Evolutionary conservation across 306 rosid genomes (phyloP).

Genomic region (Vicia faba): DNA sequence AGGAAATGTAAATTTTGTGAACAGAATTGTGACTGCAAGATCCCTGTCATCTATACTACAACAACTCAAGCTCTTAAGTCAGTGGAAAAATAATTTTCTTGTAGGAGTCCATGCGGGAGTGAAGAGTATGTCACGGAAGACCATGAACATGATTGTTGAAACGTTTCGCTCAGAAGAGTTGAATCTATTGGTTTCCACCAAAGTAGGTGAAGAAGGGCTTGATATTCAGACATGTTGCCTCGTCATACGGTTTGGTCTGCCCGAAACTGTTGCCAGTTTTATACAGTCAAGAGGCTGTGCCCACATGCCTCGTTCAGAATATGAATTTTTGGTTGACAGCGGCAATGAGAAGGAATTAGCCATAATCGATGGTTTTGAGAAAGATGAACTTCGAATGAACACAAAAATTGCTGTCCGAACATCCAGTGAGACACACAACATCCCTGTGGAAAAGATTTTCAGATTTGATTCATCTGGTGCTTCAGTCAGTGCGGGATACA

Average conservation of each 20-base stretch:
- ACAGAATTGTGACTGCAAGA: conserved; percentile 84
- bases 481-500: conserved; percentile 65
- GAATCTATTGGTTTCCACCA: no score
- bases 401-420: conserved; percentile 62
- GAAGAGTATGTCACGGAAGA: no score
- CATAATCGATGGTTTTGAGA: conserved; percentile 56
- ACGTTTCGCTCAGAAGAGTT: no score
- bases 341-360: conserved; percentile 68
- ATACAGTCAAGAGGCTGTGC: no score
- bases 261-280: no score
- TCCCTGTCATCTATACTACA: conserved; percentile 74
- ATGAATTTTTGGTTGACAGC: conserved; percentile 88
- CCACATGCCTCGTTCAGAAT: conserved; percentile 90
- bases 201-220: no score
- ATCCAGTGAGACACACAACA: conserved; percentile 62
- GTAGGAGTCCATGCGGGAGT: conserved; percentile 80
- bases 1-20: conserved; percentile 91
- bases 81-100: conserved; percentile 78
- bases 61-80: conserved; percentile 57
- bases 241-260: no score
- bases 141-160: no score
- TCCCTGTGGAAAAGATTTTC: conserved; percentile 67
- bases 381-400: conserved; percentile 72
- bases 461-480: conserved; percentile 83
- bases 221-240: no score